Evolutionary conservation across 306 rosid genomes (phyloP), one percentile per base, ranked within the genome.

Genomic region (Malus sieversii): DNA sequence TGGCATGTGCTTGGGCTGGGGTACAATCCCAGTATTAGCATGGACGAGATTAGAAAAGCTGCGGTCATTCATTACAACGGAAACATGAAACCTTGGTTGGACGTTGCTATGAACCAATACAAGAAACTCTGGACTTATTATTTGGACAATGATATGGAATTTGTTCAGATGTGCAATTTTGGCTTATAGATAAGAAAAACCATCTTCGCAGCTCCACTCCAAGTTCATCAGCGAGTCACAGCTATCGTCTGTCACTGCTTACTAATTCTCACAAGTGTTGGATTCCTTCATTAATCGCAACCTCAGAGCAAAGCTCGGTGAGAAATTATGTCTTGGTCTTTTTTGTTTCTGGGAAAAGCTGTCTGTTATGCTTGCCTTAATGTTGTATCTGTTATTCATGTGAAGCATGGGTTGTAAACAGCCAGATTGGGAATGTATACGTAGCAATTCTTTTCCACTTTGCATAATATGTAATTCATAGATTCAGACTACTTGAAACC

Each of bases 1-100:
- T 96, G 99, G 99, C 99, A 96, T 44, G 99, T 96, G 52, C 99
- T 88, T n/a, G 99, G 98, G 38, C 88, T 96, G 64, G 98, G 99
- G 44, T 96, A 90, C 88, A 96, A 96, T 82, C 99, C 99, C 65
- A 89, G 99, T 75, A 92, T 96, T 66, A 92, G 99, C 90, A 83
- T 92, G 98, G 98, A 89, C 59, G 97, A 87, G 82, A 96, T 96
- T 87, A 96, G 77, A 82, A 89, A 93, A 20, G 98, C 99, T 53
- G 97, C 98, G 13, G 96, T 96, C 82, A 92, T 96, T 78, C 99
- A 92, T 85, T 96, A 96, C 91, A 96, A 87, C 10, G 99, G 99
- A 76, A 86, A 89, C 87, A 96, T 92, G 99, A 96, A 96, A 78
- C 99, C 99, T 40, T 96, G 99, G 99, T 97, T 96, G 20, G 99